A percentile compares a stretch with the other conserved stretches of the same genome.
phyloP scores from a whole-genome alignment of 2,329 filamentous ascomycete genomes.

The Pseudonectria foliicola region DNA sequence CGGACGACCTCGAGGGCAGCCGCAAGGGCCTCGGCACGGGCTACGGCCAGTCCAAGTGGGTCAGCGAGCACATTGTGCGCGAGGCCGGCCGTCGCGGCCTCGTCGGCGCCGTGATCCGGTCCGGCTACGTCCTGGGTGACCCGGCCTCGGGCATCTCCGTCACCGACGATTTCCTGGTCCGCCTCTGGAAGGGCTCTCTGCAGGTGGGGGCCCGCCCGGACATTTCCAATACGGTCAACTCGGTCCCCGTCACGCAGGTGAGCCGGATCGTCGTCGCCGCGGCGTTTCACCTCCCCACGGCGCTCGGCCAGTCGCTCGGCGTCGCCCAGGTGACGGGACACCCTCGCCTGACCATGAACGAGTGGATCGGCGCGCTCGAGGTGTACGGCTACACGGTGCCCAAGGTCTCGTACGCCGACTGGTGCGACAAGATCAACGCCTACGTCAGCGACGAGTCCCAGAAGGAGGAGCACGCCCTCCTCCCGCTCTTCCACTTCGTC shows the following conservation, averaged over 20 bases:
- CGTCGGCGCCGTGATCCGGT: slow-evolving; percentile 66
- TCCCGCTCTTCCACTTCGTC: slow-evolving; percentile 67
- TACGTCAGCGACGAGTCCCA: slow-evolving; percentile 31
- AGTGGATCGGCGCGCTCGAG: slow-evolving; percentile 64
- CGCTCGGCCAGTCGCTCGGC: slow-evolving; percentile 20
- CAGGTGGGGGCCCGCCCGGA: slow-evolving; percentile 67
- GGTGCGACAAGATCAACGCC: slow-evolving; percentile 45
- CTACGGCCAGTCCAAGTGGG: slow-evolving; percentile 92
- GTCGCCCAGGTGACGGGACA: slow-evolving; percentile 76
- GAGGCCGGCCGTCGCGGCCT: slow-evolving; percentile 75
- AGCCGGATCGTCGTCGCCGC: slow-evolving; percentile 71
- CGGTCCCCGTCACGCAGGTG: slow-evolving; percentile 81
- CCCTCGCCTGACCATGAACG: slow-evolving; percentile 69
- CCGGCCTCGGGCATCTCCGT: slow-evolving; percentile 62
- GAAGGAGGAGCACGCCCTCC: slow-evolving; percentile 27
- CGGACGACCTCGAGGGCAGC: slow-evolving; percentile 72
- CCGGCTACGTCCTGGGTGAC: slow-evolving; percentile 80
- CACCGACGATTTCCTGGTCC: slow-evolving; percentile 85
- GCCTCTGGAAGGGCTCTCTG: slow-evolving; percentile 80
- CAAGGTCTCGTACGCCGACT: slow-evolving; percentile 32
- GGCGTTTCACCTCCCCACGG: slow-evolving; percentile 53
- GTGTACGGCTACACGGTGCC: slow-evolving; percentile 67
- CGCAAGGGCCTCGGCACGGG: slow-evolving; percentile 72
- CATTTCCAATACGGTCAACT: slow-evolving; percentile 83
- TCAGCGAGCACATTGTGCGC: slow-evolving; percentile 60